A percentile compares a stretch with the other conserved stretches of the same genome.
Evolutionary conservation across 2,329 filamentous ascomycete genomes (phyloP).

Genomic region (Knoxdaviesia proteae): DNA sequence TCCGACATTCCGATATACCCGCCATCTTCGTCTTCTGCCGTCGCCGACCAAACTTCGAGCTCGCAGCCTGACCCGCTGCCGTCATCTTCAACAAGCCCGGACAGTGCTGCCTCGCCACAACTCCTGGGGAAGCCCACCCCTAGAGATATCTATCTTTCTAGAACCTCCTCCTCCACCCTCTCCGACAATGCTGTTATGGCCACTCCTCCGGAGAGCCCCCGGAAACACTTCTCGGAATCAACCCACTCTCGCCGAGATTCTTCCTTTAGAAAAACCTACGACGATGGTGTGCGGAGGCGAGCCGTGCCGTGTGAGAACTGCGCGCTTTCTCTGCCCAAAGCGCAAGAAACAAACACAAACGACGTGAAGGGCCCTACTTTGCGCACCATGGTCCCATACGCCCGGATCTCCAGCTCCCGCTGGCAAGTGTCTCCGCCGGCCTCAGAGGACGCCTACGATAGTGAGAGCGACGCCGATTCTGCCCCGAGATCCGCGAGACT

Average conservation of each 20-base stretch:
- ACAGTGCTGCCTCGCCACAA: too few species aligned
- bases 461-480: conserved; percentile 29
- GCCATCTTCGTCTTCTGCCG: too few species aligned
- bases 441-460: conserved; percentile 26
- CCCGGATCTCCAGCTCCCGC: conserved; percentile 29
- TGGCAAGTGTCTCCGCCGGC: conserved; percentile 28
- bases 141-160: too few species aligned
- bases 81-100: too few species aligned
- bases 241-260: conserved; percentile 27
- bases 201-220: conserved; percentile 36
- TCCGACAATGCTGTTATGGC: neutral
- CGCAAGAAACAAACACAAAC: conserved; percentile 12
- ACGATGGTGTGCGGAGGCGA: conserved; percentile 41
- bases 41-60: neutral
- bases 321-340: conserved; percentile 40
- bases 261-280: conserved; percentile 40
- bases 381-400: conserved; percentile 38
- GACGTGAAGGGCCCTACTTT: conserved; percentile 33
- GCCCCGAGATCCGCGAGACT: conserved; percentile 15
- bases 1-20: conserved; percentile 12
- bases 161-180: too few species aligned
- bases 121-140: too few species aligned
- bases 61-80: conserved; percentile 13
- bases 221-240: conserved; percentile 15
- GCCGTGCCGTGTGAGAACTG: conserved; percentile 48